Conservation (phyloP, 257 asterid species). For the Solanum habrochaites region DNA sequence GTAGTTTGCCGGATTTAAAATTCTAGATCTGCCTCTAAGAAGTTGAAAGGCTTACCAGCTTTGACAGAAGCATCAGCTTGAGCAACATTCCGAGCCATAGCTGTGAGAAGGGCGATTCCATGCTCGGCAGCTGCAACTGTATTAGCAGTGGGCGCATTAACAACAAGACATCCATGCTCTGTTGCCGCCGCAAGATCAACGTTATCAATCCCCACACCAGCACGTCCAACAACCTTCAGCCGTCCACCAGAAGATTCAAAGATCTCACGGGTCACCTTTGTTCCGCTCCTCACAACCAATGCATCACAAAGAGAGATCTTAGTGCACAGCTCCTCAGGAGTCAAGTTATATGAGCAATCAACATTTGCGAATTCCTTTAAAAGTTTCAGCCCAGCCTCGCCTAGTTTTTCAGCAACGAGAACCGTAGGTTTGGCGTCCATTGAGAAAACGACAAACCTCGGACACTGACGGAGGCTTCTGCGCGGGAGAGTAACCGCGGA, state of each 20-base stretch:
- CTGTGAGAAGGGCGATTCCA: conserved; percentile 78
- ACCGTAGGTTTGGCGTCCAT: conserved; percentile 83
- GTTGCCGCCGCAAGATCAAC: conserved; percentile 98
- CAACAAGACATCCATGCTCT: conserved; percentile 89
- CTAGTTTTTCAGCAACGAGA: conserved; percentile 84
- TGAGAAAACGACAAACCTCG: conserved; percentile 47
- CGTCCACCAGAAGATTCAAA: conserved; percentile 84
- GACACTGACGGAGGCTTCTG: conserved; percentile 9
- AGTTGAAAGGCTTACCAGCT: conserved; percentile 48
- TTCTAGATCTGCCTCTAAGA: neutral
- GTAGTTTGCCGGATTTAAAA: neutral
- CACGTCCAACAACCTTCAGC: conserved; percentile 88
- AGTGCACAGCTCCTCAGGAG: conserved; percentile 79
- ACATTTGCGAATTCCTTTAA: conserved; percentile 70
- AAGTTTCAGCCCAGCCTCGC: conserved; percentile 69
- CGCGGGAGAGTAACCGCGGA: conserved; percentile 20
- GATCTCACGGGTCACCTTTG: conserved; percentile 77
- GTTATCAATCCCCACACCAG: conserved; percentile 92
- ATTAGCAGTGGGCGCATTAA: conserved; percentile 91
- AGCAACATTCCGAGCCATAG: conserved; percentile 79
- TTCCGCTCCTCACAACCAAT: conserved; percentile 78
- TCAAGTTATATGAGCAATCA: conserved; percentile 77
- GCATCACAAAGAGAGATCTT: conserved; percentile 90
- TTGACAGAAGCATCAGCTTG: conserved; percentile 91
- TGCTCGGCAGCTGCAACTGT: conserved; percentile 96